Percentiles rank a stretch among this genome's conserved stretches.
Evolutionary conservation across 306 rosid species (phyloP).

Genomic region (Parietaria judaica): DNA sequence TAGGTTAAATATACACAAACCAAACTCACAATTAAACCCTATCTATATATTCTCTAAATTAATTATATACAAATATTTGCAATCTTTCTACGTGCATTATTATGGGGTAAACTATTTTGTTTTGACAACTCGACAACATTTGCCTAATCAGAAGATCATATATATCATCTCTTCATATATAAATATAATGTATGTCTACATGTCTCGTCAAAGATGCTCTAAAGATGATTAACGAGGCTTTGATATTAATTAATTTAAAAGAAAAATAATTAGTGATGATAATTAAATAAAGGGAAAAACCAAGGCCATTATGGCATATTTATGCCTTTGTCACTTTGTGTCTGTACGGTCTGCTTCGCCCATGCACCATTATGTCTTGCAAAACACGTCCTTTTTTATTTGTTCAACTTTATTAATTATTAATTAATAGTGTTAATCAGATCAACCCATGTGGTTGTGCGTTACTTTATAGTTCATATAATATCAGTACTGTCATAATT

Average conservation of each 20-base stretch:
- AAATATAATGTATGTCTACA: neutral
- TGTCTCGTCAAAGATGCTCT: constrained; percentile 2
- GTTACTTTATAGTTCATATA: neutral
- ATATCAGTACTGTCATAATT: neutral
- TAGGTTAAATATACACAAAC: neutral
- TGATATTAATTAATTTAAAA: neutral
- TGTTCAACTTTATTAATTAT: neutral
- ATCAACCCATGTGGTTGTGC: constrained; percentile 18
- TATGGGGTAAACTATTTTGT: constrained; percentile 3
- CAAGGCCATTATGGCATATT: constrained; percentile 17
- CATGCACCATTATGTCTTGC: constrained; percentile 14
- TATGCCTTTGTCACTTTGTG: constrained; percentile 24
- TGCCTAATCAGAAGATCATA: neutral
- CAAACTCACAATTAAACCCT: neutral
- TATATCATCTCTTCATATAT: neutral
- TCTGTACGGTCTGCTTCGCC: constrained; percentile 46
- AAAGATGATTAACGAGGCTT: constrained; percentile 13
- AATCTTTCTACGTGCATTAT: constrained; percentile 13
- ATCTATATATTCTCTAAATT: too few species aligned
- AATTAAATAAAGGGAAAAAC: neutral
- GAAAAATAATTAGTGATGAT: neutral
- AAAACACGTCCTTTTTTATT: constrained; percentile 4
- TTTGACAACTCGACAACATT: neutral
- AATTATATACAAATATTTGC: neutral
- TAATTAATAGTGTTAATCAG: constrained; percentile 1